Evolutionary conservation across 352 stramenopile genomes (phyloP), one percentile per base, ranked within the genome.

Genomic region (Pythium sukuiense): DNA sequence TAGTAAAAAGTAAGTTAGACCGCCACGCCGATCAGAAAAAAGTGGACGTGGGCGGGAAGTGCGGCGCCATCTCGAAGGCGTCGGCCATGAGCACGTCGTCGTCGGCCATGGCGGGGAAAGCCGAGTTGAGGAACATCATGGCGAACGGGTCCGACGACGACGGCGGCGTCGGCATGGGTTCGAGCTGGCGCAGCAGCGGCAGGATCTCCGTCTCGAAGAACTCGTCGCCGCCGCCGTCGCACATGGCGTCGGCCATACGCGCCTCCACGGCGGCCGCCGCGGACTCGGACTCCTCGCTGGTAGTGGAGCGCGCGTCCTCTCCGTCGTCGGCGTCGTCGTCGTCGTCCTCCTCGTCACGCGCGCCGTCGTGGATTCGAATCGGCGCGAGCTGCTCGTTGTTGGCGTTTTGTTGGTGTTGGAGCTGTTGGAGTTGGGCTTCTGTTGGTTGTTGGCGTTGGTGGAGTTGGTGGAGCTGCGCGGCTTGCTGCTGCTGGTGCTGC

Each of bases 131-230:
- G 52, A 67, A 61, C 61, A 43, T 55, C 18, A 61, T 50, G 53
- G 55, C 63, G 33, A 57, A 24, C 33, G 33, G 33, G 6, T 39
- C 33, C 8, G 33, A 39, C 33, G 33, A 39, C 33, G 33, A 14
- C 33, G 24, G 55, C 53, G 14, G 14, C 32, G 57, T 61, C 3
- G 53, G 59, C 16, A 58, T 55, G 30, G 67, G 68, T 50, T 77
- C 71, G 8, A 77, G 30, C 58, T 77, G 71, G 67, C 55, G 60
- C 32, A 77, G 68, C 59, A 77, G 65, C 29, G 71, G 71, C 59
- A 77, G 55, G 53, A 77, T 77, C 60, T 77, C 71, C 18, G 50
- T 67, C 67, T 75, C 67, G 59, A 77, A 77, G 67, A 77, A 77
- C 52, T 59, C 49, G 41, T 71, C 64, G 37, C 58, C 57, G 41